phyloP scores from a whole-genome alignment of 805 yeast genomes.

The Pichia scutulata region DNA sequence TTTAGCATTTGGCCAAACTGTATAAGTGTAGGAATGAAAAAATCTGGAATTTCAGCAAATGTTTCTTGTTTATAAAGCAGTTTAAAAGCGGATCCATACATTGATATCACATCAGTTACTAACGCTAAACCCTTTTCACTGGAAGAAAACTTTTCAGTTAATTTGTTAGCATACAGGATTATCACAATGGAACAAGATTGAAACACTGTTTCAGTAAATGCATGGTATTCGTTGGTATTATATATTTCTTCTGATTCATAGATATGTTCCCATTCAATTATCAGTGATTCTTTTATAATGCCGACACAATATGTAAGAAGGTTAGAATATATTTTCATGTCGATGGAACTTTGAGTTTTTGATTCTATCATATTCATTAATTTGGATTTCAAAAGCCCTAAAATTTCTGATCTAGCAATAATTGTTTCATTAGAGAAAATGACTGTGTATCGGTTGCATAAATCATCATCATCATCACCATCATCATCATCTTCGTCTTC shows the following conservation, averaged over 20 bases:
- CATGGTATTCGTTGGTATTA: neutral
- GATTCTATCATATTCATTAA: neutral
- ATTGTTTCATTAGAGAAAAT: neutral
- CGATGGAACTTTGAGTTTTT: neutral
- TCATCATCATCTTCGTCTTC: neutral
- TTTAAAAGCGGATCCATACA: neutral
- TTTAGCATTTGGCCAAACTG: neutral
- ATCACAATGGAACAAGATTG: slow-evolving; percentile 1
- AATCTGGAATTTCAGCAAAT: slow-evolving; percentile 6
- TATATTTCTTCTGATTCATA: neutral
- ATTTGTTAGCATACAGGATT: neutral
- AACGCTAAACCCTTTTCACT: neutral
- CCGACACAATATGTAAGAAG: neutral
- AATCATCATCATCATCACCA: neutral
- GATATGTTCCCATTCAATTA: slow-evolving; percentile 6
- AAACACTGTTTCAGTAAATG: neutral
- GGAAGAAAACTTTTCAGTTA: neutral
- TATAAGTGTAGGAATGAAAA: neutral
- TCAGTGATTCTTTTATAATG: slow-evolving; percentile 1
- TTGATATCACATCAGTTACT: slow-evolving; percentile 1
- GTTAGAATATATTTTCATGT: neutral
- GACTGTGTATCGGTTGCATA: neutral
- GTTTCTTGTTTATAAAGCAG: neutral
- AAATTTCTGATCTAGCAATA: neutral
- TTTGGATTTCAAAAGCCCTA: neutral